Conservation (phyloP, 2,329 filamentous ascomycete species). For the Paraphoma sp. region DNA sequence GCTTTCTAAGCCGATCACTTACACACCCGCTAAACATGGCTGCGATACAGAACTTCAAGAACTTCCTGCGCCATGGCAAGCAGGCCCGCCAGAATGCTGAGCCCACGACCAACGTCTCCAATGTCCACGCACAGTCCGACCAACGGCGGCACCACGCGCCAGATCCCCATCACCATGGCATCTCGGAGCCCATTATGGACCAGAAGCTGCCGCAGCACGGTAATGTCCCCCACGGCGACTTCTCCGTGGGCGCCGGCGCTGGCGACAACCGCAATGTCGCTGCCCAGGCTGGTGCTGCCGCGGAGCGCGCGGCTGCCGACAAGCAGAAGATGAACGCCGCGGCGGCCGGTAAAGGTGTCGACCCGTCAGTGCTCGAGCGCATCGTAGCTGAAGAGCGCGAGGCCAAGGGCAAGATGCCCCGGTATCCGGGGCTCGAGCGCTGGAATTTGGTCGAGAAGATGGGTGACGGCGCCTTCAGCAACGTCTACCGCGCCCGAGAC, state of each 20-base stretch:
- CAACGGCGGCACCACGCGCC: constrained; percentile 61
- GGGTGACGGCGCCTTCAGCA: constrained; percentile 98
- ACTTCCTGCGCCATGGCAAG: constrained; percentile 98
- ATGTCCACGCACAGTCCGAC: constrained; percentile 66
- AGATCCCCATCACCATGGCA: constrained; percentile 62
- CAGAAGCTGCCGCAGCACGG: constrained; percentile 62
- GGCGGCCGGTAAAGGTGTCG: constrained; percentile 56
- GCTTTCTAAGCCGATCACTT: constrained; percentile 16
- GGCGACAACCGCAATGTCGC: constrained; percentile 69
- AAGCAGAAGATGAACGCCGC: constrained; percentile 64
- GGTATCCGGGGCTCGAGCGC: constrained; percentile 82
- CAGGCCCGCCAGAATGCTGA: constrained; percentile 78
- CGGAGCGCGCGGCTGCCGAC: constrained; percentile 68
- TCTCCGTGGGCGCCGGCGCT: constrained; percentile 67
- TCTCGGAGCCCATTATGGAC: constrained; percentile 64
- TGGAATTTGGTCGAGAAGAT: constrained; percentile 94
- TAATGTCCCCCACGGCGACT: constrained; percentile 60
- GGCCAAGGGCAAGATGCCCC: constrained; percentile 82
- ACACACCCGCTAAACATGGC: constrained; percentile 57
- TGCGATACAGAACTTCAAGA: constrained; percentile 93
- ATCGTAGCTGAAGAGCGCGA: constrained; percentile 92
- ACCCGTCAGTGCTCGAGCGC: constrained; percentile 75
- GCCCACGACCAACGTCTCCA: constrained; percentile 68
- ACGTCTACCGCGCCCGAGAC: constrained; percentile 91
- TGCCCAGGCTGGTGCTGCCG: constrained; percentile 71